Evolutionary conservation across 2,329 filamentous ascomycete species (phyloP).

Genomic region (Eurotiales sp.): DNA sequence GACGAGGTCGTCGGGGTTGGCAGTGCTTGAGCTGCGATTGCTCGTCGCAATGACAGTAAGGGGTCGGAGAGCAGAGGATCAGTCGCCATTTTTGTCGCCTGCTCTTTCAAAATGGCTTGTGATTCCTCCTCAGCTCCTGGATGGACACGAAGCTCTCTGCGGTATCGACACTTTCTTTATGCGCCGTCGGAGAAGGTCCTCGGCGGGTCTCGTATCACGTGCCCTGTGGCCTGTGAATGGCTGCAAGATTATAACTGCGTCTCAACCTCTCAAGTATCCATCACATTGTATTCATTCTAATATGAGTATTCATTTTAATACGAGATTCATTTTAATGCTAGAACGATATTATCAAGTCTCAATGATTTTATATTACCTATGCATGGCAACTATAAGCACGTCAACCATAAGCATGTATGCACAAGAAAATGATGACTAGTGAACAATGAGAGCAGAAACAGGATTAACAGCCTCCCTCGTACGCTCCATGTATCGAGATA

Average conservation of each 20-base stretch:
- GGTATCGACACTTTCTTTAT: slow-evolving; percentile 5
- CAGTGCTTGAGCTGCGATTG: slow-evolving; percentile 66
- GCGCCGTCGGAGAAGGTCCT: not conserved
- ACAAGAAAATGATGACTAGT: too few species aligned
- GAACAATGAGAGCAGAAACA: not conserved
- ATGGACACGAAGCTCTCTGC: too few species aligned
- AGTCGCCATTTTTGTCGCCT: slow-evolving; percentile 52
- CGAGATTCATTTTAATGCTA: too few species aligned
- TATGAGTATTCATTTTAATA: too few species aligned
- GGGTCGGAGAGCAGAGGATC: slow-evolving; percentile 62
- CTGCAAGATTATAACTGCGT: too few species aligned
- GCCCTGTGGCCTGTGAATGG: not conserved
- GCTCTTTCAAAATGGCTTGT: not conserved
- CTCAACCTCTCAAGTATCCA: too few species aligned
- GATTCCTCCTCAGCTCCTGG: not conserved
- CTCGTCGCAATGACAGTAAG: slow-evolving; percentile 76
- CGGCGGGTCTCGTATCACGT: slow-evolving; percentile 10
- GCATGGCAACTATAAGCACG: not conserved
- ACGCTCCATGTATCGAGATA: slow-evolving; percentile 12
- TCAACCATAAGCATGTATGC: not conserved
- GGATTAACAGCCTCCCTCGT: slow-evolving; percentile 10
- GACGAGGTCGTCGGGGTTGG: slow-evolving; percentile 71
- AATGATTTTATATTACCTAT: not conserved
- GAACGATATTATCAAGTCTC: too few species aligned
- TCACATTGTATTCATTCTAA: too few species aligned